These are phyloP conservation scores for Phytopythium montanum DNA, from an alignment of 352 stramenopile species.

Conservation along the genomic window DNA sequence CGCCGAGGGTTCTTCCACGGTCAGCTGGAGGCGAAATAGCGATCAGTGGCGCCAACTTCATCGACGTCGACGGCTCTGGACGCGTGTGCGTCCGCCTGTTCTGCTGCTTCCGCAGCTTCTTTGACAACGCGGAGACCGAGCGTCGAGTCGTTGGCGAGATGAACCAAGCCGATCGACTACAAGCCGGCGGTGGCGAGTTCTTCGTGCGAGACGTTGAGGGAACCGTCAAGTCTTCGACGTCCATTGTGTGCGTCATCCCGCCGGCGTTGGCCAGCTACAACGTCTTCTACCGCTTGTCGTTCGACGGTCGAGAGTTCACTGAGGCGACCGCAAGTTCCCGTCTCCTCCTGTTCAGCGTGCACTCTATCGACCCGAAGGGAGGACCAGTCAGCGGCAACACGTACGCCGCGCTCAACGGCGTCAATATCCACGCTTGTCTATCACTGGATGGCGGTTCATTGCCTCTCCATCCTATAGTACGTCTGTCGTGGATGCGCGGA, in stretches of 20 bases:
- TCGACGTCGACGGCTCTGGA: conserved; percentile 23
- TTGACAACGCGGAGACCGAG: conserved; percentile 25
- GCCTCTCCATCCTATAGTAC: conserved; percentile 28
- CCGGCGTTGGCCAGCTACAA: conserved; percentile 51
- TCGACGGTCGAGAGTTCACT: conserved; percentile 42
- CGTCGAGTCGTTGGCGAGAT: conserved; percentile 23
- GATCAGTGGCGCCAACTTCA: conserved; percentile 41
- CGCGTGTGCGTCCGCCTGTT: conserved; percentile 46
- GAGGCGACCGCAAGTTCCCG: conserved; percentile 24
- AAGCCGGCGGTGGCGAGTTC: conserved; percentile 20
- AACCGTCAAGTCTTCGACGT: conserved; percentile 31
- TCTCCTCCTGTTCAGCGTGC: conserved; percentile 54
- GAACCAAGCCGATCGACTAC: conserved; percentile 24
- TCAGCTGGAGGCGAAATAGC: conserved; percentile 47
- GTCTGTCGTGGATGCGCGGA: conserved; percentile 55
- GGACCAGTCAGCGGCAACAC: conserved; percentile 70
- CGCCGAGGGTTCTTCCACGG: conserved; percentile 47
- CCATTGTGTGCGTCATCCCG: conserved; percentile 37
- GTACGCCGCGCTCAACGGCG: conserved; percentile 54
- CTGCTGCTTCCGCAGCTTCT: conserved; percentile 25
- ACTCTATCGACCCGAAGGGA: conserved; percentile 42
- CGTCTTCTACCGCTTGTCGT: conserved; percentile 60
- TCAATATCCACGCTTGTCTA: conserved; percentile 59
- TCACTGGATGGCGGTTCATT: conserved; percentile 8
- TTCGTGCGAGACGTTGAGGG: conserved; percentile 48